These are phyloP conservation scores for Melampsora americana DNA, from an alignment of 1,284 basidiomycete species.

Conservation along the genomic window DNA sequence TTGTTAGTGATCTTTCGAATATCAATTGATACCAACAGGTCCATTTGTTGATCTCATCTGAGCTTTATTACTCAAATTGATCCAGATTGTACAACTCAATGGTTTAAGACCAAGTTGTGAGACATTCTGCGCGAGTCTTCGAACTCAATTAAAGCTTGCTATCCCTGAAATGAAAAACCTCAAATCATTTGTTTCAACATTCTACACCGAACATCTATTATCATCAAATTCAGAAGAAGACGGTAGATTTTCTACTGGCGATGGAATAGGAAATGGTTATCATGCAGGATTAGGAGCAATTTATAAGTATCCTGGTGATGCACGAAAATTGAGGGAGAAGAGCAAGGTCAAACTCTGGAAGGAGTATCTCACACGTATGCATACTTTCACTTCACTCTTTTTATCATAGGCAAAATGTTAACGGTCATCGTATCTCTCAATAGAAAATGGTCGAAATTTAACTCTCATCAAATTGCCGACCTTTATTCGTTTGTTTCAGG, in stretches of 20 bases:
- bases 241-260: conserved; percentile 47
- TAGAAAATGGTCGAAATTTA: conserved; percentile 80
- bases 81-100: conserved; percentile 87
- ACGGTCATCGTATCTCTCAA: conserved; percentile 14
- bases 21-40: not conserved
- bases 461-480: conserved; percentile 93
- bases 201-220: conserved; percentile 91
- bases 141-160: conserved; percentile 84
- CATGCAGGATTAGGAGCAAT: conserved; percentile 67
- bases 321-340: conserved; percentile 73
- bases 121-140: conserved; percentile 81
- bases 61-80: not conserved
- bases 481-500: conserved; percentile 92
- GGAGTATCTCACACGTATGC: conserved; percentile 73
- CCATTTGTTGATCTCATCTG: not conserved
- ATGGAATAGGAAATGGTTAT: conserved; percentile 57
- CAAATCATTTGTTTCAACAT: conserved; percentile 83
- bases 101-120: conserved; percentile 93
- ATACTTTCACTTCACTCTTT: not conserved
- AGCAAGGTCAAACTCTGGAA: conserved; percentile 98
- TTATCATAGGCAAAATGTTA: not conserved
- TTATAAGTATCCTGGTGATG: conserved; percentile 54
- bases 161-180: conserved; percentile 85
- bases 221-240: conserved; percentile 54
- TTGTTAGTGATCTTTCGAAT: conserved; percentile 62